Evolutionary conservation across 495 filamentous ascomycete species (phyloP), one percentile per base, ranked within the genome.

Genomic region (Penicillium turbatum): DNA sequence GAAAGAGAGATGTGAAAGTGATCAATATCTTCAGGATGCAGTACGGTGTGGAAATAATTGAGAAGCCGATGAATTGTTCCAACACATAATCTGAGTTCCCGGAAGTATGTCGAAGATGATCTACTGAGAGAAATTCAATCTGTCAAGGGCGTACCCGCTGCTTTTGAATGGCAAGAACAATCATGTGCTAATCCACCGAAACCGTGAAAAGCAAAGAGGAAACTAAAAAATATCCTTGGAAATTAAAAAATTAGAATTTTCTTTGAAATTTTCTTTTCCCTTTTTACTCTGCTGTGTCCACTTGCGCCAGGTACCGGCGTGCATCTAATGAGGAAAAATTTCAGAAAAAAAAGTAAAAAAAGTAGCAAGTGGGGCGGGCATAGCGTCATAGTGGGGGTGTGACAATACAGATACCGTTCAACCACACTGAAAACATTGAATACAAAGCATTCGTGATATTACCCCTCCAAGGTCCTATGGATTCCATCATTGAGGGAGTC

Each of bases 11-110:
- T 47, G 24, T 54, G 37, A 24, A 2, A 41, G 40, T 39, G 15
- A n/a, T 10, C 46, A 17, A 47, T 51, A 30, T 45, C 47, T 55
- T 70, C 56, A 71, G 51, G 61, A 68, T 32, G 56, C 64, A 54
- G 62, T 69, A 48, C 63, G 67, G 26, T 69, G 56, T 13, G 65
- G 64, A 29, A 58, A 54, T 17, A 64, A 51, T 59, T 60, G 60
- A 56, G 66, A 59, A 49, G 36, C 32, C 15, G 48, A 56, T 39
- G 19, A 53, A 38, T 55, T 55, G 63, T 59, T 53, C 56, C 58
- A 61, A 56, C 59, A 65, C 64, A 70, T 69, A 67, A 64, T 65
- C 51, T 44, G 37, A 16, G 17, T 16, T 21, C 24, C 16, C 24
- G 26, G 24, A 17, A 13, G 32, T 35, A 29, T 43, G 26, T 29